These are phyloP conservation scores for Hericium rajendrae DNA, from an alignment of 768 basidiomycete genomes.

Conservation along the genomic window DNA sequence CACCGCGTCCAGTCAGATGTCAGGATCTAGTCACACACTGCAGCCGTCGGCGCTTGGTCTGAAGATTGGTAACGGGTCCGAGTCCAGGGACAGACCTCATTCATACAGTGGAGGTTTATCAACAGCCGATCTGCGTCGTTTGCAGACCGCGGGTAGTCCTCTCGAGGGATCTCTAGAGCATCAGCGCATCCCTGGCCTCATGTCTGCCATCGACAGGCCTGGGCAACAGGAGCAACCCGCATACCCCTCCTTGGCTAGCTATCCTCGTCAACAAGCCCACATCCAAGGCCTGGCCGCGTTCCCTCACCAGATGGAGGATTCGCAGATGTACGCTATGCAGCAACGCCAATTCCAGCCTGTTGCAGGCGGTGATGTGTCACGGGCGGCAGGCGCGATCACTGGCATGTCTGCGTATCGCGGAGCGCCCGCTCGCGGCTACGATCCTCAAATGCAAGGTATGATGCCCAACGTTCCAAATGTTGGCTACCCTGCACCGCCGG, in stretches of 20 bases:
- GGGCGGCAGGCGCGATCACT: conserved; percentile 42
- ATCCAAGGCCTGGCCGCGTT: background rate
- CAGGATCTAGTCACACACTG: conserved; percentile 45
- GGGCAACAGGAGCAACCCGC: conserved; percentile 26
- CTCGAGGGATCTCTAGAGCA: conserved; percentile 14
- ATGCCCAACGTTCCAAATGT: conserved; percentile 45
- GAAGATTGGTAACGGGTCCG: conserved; percentile 41
- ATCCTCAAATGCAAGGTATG: conserved; percentile 35
- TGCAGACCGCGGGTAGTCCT: conserved; percentile 47
- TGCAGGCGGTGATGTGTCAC: conserved; percentile 32
- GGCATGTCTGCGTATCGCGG: conserved; percentile 53
- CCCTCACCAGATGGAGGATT: conserved; percentile 19
- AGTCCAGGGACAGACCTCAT: conserved; percentile 69
- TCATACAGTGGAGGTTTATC: conserved; percentile 77
- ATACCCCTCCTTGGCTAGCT: conserved; percentile 62
- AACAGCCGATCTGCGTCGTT: conserved; percentile 60
- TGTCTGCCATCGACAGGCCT: conserved; percentile 21
- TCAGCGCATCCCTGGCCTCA: conserved; percentile 18
- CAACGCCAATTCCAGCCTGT: conserved; percentile 45
- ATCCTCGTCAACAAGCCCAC: conserved; percentile 25
- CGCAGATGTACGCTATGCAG: conserved; percentile 44
- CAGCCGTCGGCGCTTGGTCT: conserved; percentile 41
- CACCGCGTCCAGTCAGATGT: conserved; percentile 48
- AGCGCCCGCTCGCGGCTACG: conserved; percentile 40
- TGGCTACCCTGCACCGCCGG: conserved; percentile 29